phyloP scores from a whole-genome alignment of 148 eudicot genomes.

The Nyssa sinensis region DNA sequence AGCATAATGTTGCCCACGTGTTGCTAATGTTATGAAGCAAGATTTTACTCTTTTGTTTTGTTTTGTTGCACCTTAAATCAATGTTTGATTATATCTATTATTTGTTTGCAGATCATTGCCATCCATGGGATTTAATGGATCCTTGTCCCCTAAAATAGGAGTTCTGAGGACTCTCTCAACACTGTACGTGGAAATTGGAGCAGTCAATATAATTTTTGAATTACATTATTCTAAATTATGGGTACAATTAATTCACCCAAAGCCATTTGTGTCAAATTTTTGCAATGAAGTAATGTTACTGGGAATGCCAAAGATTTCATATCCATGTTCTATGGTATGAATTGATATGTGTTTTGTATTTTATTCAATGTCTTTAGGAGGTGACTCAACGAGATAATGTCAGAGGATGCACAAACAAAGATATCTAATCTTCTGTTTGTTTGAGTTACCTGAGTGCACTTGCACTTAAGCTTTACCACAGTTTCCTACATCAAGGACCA shows the following conservation, averaged over 20 bases:
- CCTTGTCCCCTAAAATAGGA: slow-evolving; percentile 61
- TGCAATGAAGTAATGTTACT: neutral
- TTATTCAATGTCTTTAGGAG: neutral
- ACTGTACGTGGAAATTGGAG: slow-evolving; percentile 53
- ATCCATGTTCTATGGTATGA: neutral
- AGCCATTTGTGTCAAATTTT: neutral
- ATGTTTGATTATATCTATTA: slow-evolving; percentile 13
- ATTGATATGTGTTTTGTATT: neutral
- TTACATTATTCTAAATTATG: neutral
- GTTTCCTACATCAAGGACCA: neutral
- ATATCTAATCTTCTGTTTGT: neutral
- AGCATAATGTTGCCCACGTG: neutral
- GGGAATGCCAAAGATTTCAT: slow-evolving; percentile 2
- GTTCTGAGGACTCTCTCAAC: slow-evolving; percentile 49
- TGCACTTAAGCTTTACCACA: neutral
- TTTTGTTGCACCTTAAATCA: no score
- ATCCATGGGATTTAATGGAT: slow-evolving; percentile 75
- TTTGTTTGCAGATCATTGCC: slow-evolving; percentile 63
- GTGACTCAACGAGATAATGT: no score
- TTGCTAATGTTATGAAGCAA: neutral
- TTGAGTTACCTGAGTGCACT: neutral
- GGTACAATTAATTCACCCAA: neutral
- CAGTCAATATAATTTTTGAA: neutral
- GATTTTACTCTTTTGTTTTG: slow-evolving; percentile 2
- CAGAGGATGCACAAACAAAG: neutral